Base-by-base conservation (phyloP, 2,329 filamentous ascomycete genomes). In the Talaromyces sp. region DNA sequence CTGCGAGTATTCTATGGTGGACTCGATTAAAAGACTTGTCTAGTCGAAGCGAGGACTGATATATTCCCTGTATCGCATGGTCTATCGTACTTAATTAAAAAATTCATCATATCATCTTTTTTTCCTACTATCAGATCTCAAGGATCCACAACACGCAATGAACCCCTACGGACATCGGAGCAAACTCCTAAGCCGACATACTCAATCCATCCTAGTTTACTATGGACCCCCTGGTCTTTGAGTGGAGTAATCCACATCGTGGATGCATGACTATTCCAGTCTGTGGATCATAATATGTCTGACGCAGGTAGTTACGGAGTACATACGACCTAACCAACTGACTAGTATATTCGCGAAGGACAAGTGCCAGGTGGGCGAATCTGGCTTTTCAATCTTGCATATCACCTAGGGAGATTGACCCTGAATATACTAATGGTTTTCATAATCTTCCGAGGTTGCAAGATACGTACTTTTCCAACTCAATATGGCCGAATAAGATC, bases 251-350 rank as follows among this genome's bases (percentile, higher is more conserved):
- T 37, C 19, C 52, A 37, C 52, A 56, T 37, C n/a, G 9, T 22
- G 22, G 33, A 56, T 56, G 33, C 52, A 56, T 39, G 52, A 25
- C n/a, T 22, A 37, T 56, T 56, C 52, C 39, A 56, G 52, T 56
- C n/a, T 56, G 52, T 56, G 52, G 52, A 56, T 56, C 52, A 37
- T 56, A 56, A 35, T 37, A 25, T 33, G 3, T 37, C 33, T 56
- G 27, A 56, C 31, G 50, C 31, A 56, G 31, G 22, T 50, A 15
- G 8, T 31, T 50, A 31, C 47, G 49, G 25, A 33, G 25, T 27
- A 52, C 49, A 33, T 31, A 33, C 49, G 7, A 33, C 49, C 49
- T 52, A n/a, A n/a, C 25, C 27, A 52, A 17, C 25, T 5, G 27
- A 33, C 49, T 52, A 52, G 13, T 33, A 10, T 39, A n/a, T 54